Base-by-base conservation (phyloP, 2,329 filamentous ascomycete species). In the Drechslerella coelobrocha region DNA sequence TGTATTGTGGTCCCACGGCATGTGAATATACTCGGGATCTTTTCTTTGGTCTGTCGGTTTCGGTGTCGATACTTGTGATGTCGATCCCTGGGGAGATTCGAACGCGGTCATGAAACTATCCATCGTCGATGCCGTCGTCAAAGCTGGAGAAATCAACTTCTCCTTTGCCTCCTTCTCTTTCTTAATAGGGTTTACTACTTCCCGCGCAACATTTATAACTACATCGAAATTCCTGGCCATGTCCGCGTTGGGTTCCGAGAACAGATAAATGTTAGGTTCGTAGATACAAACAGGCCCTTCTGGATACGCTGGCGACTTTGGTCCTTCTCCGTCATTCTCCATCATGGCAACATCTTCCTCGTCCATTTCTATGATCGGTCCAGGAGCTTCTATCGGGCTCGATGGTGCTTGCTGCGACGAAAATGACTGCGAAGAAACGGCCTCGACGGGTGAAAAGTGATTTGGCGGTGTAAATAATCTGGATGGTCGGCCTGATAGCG, bases 1-100 rank as follows among this genome's bases (percentile, higher is more conserved):
- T 0, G 90, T 93, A 79, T 93, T 92, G 80, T 94, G 90, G 72
- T 94, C 90, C 90, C 90, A 94, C 1, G 86, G 88, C 75, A 94
- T 88, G 77, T 95, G 90, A 14, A 94, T 90, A 75, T 95, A 95
- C 78, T 95, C 90, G 0, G 90, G 90, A 48, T 85, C 80, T 54
- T 81, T 83, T 37, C 78, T 78, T 1, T 78, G 74, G 77, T 3
- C 78, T 69, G 10, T 48, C 8, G 85, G 83, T 76, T 84, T 86
- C 2, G 86, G 85, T 0, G 84, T 85, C 0, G 85, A 86, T 17
- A 53, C 45, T 29, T 3, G 85, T 84, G 0, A 83, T 84, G 39
- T 81, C 80, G 52, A 31, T 51, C 10, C 75, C 75, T 1, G 78
- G 79, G 53, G 82, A 82, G 62, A 82, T 60, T 88, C 86, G 72